phyloP scores from a whole-genome alignment of 2,329 filamentous ascomycete species.

The Septoria petroselini region DNA sequence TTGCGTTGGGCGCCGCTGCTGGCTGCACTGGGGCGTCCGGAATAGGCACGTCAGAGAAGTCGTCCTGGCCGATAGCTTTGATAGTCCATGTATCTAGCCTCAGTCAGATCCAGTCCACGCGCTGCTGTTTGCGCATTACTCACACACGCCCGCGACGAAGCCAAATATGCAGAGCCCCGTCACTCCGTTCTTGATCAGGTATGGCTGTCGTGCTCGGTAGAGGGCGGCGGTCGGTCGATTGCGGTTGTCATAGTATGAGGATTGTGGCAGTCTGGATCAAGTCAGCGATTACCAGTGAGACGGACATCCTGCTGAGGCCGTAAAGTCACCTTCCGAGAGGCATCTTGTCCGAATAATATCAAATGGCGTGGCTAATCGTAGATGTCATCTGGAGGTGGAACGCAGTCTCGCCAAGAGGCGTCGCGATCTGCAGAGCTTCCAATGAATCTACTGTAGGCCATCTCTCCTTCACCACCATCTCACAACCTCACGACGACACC shows the following conservation, averaged over 20 bases:
- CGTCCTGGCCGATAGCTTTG: conserved; percentile 85
- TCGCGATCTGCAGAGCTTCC: no score
- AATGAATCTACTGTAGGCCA: no score
- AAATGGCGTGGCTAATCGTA: not conserved
- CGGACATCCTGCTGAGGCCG: not conserved
- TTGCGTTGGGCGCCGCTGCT: conserved; percentile 29
- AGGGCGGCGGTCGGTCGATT: conserved; percentile 84
- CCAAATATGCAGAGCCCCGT: conserved; percentile 72
- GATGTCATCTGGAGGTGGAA: no score
- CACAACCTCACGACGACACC: not conserved
- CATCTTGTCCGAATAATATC: conserved; percentile 17
- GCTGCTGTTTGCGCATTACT: conserved; percentile 40
- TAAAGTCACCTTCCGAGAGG: conserved; percentile 25
- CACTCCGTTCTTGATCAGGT: conserved; percentile 82
- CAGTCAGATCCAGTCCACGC: conserved; percentile 4
- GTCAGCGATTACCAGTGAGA: conserved; percentile 2
- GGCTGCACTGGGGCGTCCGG: conserved; percentile 65
- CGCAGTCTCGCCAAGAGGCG: no score
- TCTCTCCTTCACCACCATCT: conserved; percentile 6
- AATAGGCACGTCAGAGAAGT: conserved; percentile 92
- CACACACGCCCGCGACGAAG: conserved; percentile 85
- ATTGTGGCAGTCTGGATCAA: conserved; percentile 52
- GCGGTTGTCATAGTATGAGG: conserved; percentile 88
- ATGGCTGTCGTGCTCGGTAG: conserved; percentile 86
- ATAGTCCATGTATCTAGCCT: conserved; percentile 68